Evolutionary conservation across 2,329 filamentous ascomycete species (phyloP).

Genomic region (Aphanocladium album): DNA sequence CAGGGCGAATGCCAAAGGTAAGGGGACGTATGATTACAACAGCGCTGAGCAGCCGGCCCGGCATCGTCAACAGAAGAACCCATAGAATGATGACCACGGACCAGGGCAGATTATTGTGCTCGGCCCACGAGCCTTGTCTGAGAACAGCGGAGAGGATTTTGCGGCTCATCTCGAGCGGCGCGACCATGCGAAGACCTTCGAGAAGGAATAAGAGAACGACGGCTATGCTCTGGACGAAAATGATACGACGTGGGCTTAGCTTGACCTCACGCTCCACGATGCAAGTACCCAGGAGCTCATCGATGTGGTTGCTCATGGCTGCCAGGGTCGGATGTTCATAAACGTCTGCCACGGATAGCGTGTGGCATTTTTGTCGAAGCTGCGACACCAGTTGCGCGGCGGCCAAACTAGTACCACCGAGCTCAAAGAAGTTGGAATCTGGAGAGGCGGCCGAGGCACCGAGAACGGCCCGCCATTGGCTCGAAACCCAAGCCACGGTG

Average conservation of each 20-base stretch:
- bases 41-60: conserved; percentile 17
- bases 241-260: conserved; percentile 18
- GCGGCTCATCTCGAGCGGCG: conserved; percentile 9
- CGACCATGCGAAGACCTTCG: conserved; percentile 14
- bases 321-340: conserved; percentile 18
- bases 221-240: conserved; percentile 16
- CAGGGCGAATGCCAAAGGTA: conserved; percentile 16
- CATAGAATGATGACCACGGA: conserved; percentile 14
- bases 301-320: conserved; percentile 16
- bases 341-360: conserved; percentile 19
- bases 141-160: conserved; percentile 15
- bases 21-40: conserved; percentile 12
- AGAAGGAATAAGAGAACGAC: conserved; percentile 14
- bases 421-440: conserved; percentile 18
- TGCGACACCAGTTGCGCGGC: conserved; percentile 21
- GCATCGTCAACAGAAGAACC: conserved; percentile 14
- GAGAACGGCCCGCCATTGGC: conserved; percentile 19
- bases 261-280: conserved; percentile 14
- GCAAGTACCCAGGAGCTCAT: conserved; percentile 15
- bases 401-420: conserved; percentile 20
- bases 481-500: conserved; percentile 18
- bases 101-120: conserved; percentile 14
- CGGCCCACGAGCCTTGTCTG: conserved; percentile 13
- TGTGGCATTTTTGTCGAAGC: conserved; percentile 16
- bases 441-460: conserved; percentile 13